Base-by-base conservation (phyloP, 2,329 filamentous ascomycete genomes). In the Aspergillus sergii region DNA sequence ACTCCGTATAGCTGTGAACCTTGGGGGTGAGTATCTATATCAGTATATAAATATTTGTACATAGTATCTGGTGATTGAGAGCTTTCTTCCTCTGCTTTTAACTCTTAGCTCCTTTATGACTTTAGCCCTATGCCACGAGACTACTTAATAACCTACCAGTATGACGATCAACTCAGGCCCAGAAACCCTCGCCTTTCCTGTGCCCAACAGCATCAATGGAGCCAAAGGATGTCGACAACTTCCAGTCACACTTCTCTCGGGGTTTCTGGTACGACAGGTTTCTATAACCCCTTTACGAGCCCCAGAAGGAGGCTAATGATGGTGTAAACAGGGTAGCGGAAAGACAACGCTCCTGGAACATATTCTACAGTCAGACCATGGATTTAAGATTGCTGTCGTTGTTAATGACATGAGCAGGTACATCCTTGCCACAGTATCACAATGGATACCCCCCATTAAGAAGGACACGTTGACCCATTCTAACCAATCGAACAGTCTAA, bases 281-380 rank as follows among this genome's bases (percentile, higher is more conserved):
- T 55, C 12, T 41, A 8, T 3, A 9, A 19, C 21, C 39, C 57
- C 26, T 1, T 51, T 19, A n/a, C n/a, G 28, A 10, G 26, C 16
- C 50, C 4, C 14, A 23, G 57, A n/a, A 41, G 28, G 23, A 30
- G 23, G 36, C 21, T 41, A 30, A 45, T 34, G 43, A n/a, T 10
- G 23, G 26, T 9, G 11, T 45, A 4, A 55, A 14, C 5, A 88
- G 87, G 89, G 89, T 12, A 86, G 88, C 53, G 90, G 90, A 1
- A 92, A 92, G 73, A 91, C 89, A 0, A 91, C 90, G 0, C 81
- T 92, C 0, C 81, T 92, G 0, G 85, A 90, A 64, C 86, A 91
- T 64, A 89, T 92, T 57, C 83, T 92, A 6, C 85, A 85, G 41
- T 88, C 86, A 0, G 82, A 90, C 4, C 89, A 92, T 75, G 88